A percentile compares a stretch with the other conserved stretches of the same genome.
phyloP scores from a whole-genome alignment of 1,139 yeast species.

The Blastobotrys persicus region DNA sequence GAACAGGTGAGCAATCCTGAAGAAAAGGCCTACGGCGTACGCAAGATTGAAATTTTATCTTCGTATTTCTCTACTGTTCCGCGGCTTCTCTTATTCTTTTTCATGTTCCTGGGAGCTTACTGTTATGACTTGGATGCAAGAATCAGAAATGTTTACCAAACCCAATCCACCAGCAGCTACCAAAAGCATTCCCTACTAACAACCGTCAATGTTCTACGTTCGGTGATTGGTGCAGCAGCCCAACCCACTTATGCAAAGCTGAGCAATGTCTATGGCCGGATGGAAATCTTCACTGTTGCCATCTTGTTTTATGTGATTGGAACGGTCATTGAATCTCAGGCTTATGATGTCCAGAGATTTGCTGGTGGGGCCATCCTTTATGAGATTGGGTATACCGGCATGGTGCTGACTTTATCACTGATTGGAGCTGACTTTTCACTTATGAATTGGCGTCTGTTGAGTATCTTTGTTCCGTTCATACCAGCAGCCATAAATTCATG shows the following conservation, averaged over 20 bases:
- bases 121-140: slow-evolving; percentile 63
- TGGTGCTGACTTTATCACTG: slow-evolving; percentile 52
- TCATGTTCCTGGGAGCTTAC: slow-evolving; percentile 59
- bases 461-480: slow-evolving; percentile 60
- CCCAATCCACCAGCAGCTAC: slow-evolving; percentile 57
- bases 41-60: slow-evolving; percentile 37
- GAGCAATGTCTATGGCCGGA: slow-evolving; percentile 68
- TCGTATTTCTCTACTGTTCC: slow-evolving; percentile 36
- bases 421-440: slow-evolving; percentile 63
- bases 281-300: slow-evolving; percentile 52
- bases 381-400: slow-evolving; percentile 68
- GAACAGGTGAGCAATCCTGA: background rate
- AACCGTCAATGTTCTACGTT: slow-evolving; percentile 60
- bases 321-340: slow-evolving; percentile 66
- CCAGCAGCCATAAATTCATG: slow-evolving; percentile 75
- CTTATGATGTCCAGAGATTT: slow-evolving; percentile 59
- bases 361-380: slow-evolving; percentile 76
- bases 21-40: slow-evolving; percentile 31
- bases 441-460: slow-evolving; percentile 66
- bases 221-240: slow-evolving; percentile 68
- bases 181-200: slow-evolving; percentile 57
- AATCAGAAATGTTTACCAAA: slow-evolving; percentile 49
- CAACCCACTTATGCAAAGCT: slow-evolving; percentile 68
- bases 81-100: slow-evolving; percentile 44
- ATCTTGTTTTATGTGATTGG: slow-evolving; percentile 65